A percentile compares a stretch with the other conserved stretches of the same genome.
phyloP scores from a whole-genome alignment of 371 early-diverging fungal species.

The Actinomortierella ambigua region DNA sequence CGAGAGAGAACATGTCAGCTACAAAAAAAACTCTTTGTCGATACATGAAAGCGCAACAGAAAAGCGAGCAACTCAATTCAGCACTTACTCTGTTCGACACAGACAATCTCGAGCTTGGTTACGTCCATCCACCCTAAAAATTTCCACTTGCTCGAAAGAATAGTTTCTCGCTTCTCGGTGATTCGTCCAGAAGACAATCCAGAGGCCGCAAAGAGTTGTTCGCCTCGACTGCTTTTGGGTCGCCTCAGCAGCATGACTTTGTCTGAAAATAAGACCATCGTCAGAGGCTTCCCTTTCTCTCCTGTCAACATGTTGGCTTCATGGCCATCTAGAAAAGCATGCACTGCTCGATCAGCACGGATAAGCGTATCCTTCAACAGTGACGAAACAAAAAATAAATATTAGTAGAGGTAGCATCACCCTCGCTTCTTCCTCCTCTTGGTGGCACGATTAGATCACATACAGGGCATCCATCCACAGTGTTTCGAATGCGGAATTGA shows the following conservation, averaged over 20 bases:
- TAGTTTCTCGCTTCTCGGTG: background rate
- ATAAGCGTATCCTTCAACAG: slow-evolving; percentile 17
- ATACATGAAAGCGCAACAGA: background rate
- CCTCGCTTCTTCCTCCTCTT: background rate
- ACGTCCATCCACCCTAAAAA: slow-evolving; percentile 44
- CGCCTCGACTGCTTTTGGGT: slow-evolving; percentile 20
- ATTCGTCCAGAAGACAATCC: background rate
- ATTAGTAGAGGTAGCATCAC: background rate
- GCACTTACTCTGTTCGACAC: slow-evolving; percentile 41
- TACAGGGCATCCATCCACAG: slow-evolving; percentile 28
- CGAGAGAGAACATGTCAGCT: background rate
- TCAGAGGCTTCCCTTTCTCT: slow-evolving; percentile 25
- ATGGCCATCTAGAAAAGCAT: slow-evolving; percentile 25
- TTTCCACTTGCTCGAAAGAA: slow-evolving; percentile 19
- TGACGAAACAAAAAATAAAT: background rate
- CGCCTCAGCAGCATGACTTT: slow-evolving; percentile 39
- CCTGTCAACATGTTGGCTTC: slow-evolving; percentile 37
- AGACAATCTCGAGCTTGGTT: slow-evolving; percentile 13
- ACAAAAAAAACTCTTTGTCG: background rate
- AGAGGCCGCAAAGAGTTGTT: slow-evolving; percentile 8
- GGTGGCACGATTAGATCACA: background rate
- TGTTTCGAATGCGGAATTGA: slow-evolving; percentile 23
- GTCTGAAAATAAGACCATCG: slow-evolving; percentile 32
- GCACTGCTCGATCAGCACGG: slow-evolving; percentile 18
- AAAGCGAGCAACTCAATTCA: too few species aligned